Evolutionary conservation across 306 rosid genomes (phyloP).

Genomic region (Sicyos baderoa): DNA sequence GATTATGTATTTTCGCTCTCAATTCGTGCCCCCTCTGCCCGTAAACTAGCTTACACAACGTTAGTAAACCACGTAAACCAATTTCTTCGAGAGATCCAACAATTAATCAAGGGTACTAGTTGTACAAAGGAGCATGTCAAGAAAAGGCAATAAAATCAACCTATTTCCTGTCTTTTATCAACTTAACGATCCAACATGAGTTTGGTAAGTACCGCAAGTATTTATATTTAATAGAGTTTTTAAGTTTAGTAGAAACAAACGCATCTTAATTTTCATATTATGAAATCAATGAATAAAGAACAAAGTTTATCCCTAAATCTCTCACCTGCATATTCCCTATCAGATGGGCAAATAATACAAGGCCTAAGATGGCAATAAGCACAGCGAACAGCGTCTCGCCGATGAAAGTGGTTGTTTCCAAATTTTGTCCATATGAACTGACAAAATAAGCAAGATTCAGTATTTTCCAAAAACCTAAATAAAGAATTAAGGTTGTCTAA

Average conservation of each 20-base stretch:
- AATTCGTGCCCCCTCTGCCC: too few relatives aligned
- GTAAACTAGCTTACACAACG: too few relatives aligned
- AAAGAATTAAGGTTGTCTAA: not conserved
- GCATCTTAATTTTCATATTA: conserved; percentile 3
- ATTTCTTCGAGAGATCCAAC: not conserved
- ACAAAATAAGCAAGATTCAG: conserved; percentile 25
- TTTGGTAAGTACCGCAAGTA: not conserved
- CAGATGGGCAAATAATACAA: conserved; percentile 84
- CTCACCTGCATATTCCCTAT: conserved; percentile 98
- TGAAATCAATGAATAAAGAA: conserved; percentile 15
- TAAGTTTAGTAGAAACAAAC: not conserved
- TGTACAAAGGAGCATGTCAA: not conserved
- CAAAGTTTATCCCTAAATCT: conserved; percentile 2
- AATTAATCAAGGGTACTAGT: not conserved
- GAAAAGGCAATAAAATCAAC: not conserved
- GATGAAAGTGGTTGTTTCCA: conserved; percentile 69
- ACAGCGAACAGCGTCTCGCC: conserved; percentile 92
- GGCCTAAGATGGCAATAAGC: conserved; percentile 91
- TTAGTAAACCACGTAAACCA: too few relatives aligned
- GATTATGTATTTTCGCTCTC: too few relatives aligned
- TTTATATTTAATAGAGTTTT: not conserved
- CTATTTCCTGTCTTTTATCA: not conserved
- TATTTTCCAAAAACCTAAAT: not conserved
- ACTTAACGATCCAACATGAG: not conserved
- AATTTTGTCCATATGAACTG: conserved; percentile 96